A percentile compares a stretch with the other conserved stretches of the same genome.
Evolutionary conservation across 2,329 filamentous ascomycete species (phyloP).

Genomic region (Exophiala calicioides): DNA sequence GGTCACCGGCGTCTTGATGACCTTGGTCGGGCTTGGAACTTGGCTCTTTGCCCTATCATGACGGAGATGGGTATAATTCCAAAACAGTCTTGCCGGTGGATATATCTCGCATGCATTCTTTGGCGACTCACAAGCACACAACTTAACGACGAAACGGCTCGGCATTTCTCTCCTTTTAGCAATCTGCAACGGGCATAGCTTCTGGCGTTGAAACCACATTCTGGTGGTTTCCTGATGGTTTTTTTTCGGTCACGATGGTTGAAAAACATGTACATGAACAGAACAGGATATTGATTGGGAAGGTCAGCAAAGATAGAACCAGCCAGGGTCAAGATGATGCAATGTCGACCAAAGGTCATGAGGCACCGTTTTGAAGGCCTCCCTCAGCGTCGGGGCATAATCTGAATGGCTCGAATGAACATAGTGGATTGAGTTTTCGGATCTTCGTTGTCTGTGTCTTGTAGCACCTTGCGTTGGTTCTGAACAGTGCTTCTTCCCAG

Average conservation of each 20-base stretch:
- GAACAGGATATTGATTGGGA: neutral
- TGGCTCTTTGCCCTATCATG: slow-evolving; percentile 20
- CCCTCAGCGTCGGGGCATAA: slow-evolving; percentile 2
- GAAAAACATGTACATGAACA: slow-evolving; percentile 17
- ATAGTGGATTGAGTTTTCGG: too few species aligned
- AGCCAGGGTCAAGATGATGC: neutral
- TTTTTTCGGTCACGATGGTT: slow-evolving; percentile 3
- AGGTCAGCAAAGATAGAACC: neutral
- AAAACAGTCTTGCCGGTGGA: slow-evolving; percentile 4
- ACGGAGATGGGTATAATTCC: too few species aligned
- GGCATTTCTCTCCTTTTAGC: slow-evolving; percentile 28
- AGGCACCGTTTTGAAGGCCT: neutral
- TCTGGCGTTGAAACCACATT: slow-evolving; percentile 18
- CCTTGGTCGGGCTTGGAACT: slow-evolving; percentile 12
- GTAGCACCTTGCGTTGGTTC: too few species aligned
- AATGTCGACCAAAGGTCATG: slow-evolving; percentile 2
- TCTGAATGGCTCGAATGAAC: slow-evolving; percentile 2
- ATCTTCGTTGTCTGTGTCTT: too few species aligned
- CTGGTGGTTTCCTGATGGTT: slow-evolving; percentile 1
- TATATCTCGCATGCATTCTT: slow-evolving; percentile 8
- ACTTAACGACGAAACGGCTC: slow-evolving; percentile 28
- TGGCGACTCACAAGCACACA: slow-evolving; percentile 8
- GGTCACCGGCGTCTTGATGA: slow-evolving; percentile 16
- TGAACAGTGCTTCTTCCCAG: too few species aligned
- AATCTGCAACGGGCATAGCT: slow-evolving; percentile 28